A percentile compares a stretch with the other conserved stretches of the same genome.
These are phyloP conservation scores for Stachybotrys chlorohalonatus DNA, from an alignment of 2,329 filamentous ascomycete species.

Conservation along the genomic window DNA sequence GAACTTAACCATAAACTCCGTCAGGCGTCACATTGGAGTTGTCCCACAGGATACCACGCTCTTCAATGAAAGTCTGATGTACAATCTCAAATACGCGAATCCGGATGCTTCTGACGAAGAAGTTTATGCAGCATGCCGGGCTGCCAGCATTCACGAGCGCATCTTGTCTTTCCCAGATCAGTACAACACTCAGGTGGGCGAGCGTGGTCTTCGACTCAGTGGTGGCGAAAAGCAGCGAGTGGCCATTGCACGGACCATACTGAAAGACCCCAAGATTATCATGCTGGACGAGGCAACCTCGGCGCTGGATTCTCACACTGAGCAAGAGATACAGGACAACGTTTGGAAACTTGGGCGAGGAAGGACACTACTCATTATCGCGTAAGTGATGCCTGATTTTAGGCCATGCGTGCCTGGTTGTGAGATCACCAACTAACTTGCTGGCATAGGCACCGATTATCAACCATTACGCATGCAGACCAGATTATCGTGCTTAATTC, in stretches of 20 bases:
- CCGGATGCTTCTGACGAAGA: constrained; percentile 72
- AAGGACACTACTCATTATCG: constrained; percentile 90
- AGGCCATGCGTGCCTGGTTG: too few species aligned
- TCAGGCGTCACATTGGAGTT: constrained; percentile 84
- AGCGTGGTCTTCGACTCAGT: constrained; percentile 76
- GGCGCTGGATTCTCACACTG: constrained; percentile 82
- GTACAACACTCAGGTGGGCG: constrained; percentile 84
- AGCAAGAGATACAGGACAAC: constrained; percentile 85
- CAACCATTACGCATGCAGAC: constrained; percentile 77
- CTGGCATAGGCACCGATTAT: constrained; percentile 58
- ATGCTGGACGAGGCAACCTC: constrained; percentile 91
- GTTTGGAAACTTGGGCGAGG: constrained; percentile 73
- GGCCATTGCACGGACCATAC: constrained; percentile 83
- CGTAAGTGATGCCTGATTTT: constrained; percentile 42
- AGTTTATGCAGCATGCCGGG: constrained; percentile 71
- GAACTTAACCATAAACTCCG: constrained; percentile 85
- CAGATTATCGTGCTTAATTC: constrained; percentile 73
- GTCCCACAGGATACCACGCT: constrained; percentile 94
- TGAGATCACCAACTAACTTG: constrained; percentile 7
- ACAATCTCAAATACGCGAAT: constrained; percentile 86
- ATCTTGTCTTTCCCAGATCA: constrained; percentile 82
- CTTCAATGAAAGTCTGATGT: constrained; percentile 93
- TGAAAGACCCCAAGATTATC: constrained; percentile 87
- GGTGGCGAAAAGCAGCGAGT: constrained; percentile 92
- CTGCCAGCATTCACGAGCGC: constrained; percentile 87